Base-by-base conservation (phyloP, 805 yeast genomes). In the Spathaspora hagerdaliae region DNA sequence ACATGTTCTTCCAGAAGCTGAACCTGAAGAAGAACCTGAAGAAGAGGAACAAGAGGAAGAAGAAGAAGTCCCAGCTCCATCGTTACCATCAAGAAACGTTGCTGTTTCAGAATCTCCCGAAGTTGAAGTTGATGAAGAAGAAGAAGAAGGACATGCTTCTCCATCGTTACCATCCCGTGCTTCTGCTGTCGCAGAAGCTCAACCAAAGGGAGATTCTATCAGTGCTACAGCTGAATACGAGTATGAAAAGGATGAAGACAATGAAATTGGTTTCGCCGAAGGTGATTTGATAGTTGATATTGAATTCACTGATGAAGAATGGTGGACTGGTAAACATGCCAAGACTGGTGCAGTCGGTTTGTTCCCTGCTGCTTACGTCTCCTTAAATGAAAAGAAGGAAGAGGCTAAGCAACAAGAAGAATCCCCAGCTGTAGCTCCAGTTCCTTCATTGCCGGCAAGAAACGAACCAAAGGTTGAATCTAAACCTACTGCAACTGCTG, bases 161-260 rank as follows among this genome's bases (percentile, higher is more conserved):
- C 56, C 55, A 15, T 34, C 53, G 29, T 61, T 69, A 32, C 58
- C 57, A 19, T 39, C 51, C 12, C 44, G 62, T 49, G 37, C 51
- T 39, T 27, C 36, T 24, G 43, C 40, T 19, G 42, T 57, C 15
- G 33, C 48, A 33, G 52, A 37, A 14, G 40, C 36, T 14, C 51
- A 47, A 37, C 47, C 45, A 24, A 49, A 41, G 26, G 31, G 29
- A 14, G 32, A 37, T 31, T 34, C 54, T 33, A 42, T 44, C 34
- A 63, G 73, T 31, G 99, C 97, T 1, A 61, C 79, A 49, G 98
- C 94, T 5, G 85, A 83, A 58, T 94, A 89, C 62, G 94, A 85
- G 49, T 85, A 84, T 52, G 83, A 73, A 52, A 79, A 81, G 56
- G 88, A 80, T 49, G 95, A 85, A 56, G 91, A 83, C 44, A 84